Conservation (phyloP, 257 asterid genomes). For the Fraxinus excelsior region DNA sequence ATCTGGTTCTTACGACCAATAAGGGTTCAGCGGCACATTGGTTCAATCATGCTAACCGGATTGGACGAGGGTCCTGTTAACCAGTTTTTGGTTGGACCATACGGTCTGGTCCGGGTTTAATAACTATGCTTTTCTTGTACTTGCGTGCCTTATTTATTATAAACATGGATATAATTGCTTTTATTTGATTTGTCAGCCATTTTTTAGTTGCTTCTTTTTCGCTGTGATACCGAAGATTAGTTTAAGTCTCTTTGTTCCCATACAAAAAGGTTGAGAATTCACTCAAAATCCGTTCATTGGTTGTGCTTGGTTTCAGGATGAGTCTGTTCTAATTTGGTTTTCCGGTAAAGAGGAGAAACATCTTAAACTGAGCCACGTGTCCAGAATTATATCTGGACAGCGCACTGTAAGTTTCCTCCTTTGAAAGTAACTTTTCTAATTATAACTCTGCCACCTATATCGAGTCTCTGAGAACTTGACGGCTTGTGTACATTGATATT, state of each 20-base stretch:
- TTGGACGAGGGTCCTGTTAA: too few relatives aligned
- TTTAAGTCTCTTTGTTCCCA: background rate
- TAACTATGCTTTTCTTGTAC: background rate
- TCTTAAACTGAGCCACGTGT: conserved; percentile 55
- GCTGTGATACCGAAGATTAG: background rate
- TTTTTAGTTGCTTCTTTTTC: background rate
- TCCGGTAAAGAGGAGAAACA: conserved; percentile 66
- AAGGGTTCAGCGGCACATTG: too few relatives aligned
- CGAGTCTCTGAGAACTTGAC: background rate
- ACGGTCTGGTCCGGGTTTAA: too few relatives aligned
- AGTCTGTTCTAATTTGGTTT: conserved; percentile 57
- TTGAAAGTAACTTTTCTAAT: background rate
- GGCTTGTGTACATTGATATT: conserved; percentile 17
- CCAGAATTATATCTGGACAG: conserved; percentile 65
- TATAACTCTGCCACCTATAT: background rate
- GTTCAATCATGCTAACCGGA: too few relatives aligned
- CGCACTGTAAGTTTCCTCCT: conserved; percentile 55
- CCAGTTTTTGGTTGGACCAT: too few relatives aligned
- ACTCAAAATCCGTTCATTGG: background rate
- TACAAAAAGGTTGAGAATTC: background rate
- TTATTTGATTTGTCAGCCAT: background rate
- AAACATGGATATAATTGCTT: background rate
- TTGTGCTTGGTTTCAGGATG: conserved; percentile 47
- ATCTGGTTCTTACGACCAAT: too few relatives aligned
- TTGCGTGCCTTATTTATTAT: too few relatives aligned